These are phyloP conservation scores for Paraphoma chrysanthemicola DNA, from an alignment of 2,329 filamentous ascomycete species.

Conservation along the genomic window DNA sequence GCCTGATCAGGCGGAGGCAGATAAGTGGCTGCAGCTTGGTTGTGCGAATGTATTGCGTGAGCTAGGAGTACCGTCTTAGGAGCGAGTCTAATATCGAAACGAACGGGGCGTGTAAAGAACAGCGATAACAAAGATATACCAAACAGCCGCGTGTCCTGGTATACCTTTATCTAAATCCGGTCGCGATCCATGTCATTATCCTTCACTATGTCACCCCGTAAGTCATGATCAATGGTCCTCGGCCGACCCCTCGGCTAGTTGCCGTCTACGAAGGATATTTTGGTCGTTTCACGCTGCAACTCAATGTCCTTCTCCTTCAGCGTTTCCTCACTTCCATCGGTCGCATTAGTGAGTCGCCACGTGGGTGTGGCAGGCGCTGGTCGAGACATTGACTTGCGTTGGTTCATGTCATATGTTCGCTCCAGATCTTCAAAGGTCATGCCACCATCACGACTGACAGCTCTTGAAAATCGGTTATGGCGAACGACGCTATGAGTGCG, in stretches of 20 bases:
- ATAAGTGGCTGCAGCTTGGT: constrained; percentile 50
- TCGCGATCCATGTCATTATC: not conserved
- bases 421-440: constrained; percentile 7
- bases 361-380: constrained; percentile 4
- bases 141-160: not conserved
- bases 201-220: not conserved
- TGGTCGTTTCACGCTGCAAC: constrained; percentile 1
- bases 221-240: not conserved
- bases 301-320: not conserved
- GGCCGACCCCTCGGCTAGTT: not conserved
- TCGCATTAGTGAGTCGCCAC: constrained; percentile 4
- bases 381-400: constrained; percentile 1
- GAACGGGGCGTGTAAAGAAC: not conserved
- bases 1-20: constrained; percentile 40
- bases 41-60: constrained; percentile 45
- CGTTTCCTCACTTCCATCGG: not conserved
- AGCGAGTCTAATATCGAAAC: not conserved
- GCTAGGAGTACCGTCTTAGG: constrained; percentile 9
- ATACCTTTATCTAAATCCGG: not conserved
- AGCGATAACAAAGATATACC: not conserved
- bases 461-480: constrained; percentile 57
- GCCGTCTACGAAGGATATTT: constrained; percentile 1
- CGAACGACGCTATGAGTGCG: constrained; percentile 46
- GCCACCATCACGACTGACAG: constrained; percentile 4
- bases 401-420: not conserved